phyloP scores from a whole-genome alignment of 2,329 filamentous ascomycete species.

The Fusarium sp. region DNA sequence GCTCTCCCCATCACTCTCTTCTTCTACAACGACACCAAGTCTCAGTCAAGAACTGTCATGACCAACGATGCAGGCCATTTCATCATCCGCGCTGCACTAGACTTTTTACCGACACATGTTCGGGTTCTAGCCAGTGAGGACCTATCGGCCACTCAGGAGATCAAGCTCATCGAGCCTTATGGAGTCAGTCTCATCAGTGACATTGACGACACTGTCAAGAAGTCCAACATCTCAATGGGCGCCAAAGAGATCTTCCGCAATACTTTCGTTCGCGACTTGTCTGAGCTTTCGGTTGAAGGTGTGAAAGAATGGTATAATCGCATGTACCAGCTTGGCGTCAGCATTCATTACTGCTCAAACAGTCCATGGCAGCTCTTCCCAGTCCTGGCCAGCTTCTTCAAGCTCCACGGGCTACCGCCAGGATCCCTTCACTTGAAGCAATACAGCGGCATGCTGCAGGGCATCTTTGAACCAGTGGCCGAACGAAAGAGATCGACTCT shows the following conservation, averaged over 20 bases:
- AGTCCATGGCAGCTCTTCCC: slow-evolving; percentile 98
- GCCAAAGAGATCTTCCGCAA: slow-evolving; percentile 96
- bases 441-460: slow-evolving; percentile 96
- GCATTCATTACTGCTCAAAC: slow-evolving; percentile 98
- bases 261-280: slow-evolving; percentile 89
- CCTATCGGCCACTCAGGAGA: slow-evolving; percentile 82
- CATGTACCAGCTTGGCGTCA: slow-evolving; percentile 83
- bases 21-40: slow-evolving; percentile 89
- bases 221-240: slow-evolving; percentile 88
- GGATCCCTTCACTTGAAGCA: slow-evolving; percentile 97
- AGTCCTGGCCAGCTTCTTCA: slow-evolving; percentile 87
- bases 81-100: slow-evolving; percentile 79
- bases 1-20: slow-evolving; percentile 88
- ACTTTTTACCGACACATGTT: slow-evolving; percentile 92
- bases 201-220: slow-evolving; percentile 97
- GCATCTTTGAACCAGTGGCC: slow-evolving; percentile 96
- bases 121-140: slow-evolving; percentile 87
- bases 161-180: slow-evolving; percentile 79
- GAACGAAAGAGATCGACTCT: slow-evolving; percentile 92
- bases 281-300: slow-evolving; percentile 84
- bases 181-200: slow-evolving; percentile 96
- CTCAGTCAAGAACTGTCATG: slow-evolving; percentile 83
- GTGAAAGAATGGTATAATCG: slow-evolving; percentile 90
- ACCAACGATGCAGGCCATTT: slow-evolving; percentile 96
- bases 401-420: slow-evolving; percentile 80